Evolutionary conservation across 192 early-diverging fungal species (phyloP).

Genomic region (Coemansia sp.): DNA sequence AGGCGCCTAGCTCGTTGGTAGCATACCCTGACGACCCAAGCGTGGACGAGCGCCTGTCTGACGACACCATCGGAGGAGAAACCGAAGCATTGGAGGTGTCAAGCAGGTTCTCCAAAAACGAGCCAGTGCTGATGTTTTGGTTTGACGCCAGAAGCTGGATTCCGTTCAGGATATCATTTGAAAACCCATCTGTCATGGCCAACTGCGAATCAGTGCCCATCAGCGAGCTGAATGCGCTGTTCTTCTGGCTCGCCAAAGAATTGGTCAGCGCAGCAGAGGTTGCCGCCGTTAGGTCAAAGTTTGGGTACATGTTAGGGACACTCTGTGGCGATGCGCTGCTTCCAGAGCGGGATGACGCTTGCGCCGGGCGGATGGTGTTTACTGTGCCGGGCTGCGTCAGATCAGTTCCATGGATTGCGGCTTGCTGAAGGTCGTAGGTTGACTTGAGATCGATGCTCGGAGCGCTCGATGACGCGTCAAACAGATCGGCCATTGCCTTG

Average conservation of each 20-base stretch:
- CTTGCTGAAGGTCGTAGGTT: conserved; percentile 43
- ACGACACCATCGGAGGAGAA: conserved; percentile 1
- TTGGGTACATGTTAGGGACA: conserved; percentile 31
- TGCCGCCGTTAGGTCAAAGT: conserved; percentile 11
- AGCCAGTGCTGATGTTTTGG: conserved; percentile 52
- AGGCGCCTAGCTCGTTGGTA: neutral
- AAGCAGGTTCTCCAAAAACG: conserved; percentile 36
- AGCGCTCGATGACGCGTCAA: conserved; percentile 18
- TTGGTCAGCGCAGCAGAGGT: conserved; percentile 9
- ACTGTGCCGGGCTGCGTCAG: conserved; percentile 37
- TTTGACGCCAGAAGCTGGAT: conserved; percentile 51
- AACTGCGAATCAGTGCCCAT: neutral
- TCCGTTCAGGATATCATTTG: conserved; percentile 32
- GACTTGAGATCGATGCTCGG: conserved; percentile 24
- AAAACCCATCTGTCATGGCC: conserved; percentile 18
- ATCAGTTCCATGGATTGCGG: conserved; percentile 32
- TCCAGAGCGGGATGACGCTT: neutral
- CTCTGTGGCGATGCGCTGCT: conserved; percentile 34
- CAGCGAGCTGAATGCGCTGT: conserved; percentile 3
- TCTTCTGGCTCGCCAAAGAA: conserved; percentile 12
- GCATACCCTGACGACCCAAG: neutral
- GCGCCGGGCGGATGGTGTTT: conserved; percentile 13
- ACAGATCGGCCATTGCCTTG: conserved; percentile 36
- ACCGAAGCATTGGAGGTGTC: conserved; percentile 18
- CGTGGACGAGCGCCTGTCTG: neutral